Conservation (phyloP, 2,329 filamentous ascomycete genomes). For the Colletotrichum sp. region DNA sequence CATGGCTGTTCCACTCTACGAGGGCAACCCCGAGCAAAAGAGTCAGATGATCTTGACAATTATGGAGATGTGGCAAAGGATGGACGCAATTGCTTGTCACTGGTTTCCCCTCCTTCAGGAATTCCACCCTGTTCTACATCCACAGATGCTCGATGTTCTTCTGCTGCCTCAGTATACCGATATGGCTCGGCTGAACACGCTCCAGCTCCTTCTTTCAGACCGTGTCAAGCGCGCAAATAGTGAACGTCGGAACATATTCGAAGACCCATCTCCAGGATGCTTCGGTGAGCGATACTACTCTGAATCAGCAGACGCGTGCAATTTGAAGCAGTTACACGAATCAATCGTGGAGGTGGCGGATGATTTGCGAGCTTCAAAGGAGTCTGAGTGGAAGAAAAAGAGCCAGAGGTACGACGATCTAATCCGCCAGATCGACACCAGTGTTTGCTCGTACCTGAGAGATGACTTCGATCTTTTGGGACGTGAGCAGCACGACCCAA, state of each 20-base stretch:
- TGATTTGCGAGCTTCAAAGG: slow-evolving; percentile 25
- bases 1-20: slow-evolving; percentile 39
- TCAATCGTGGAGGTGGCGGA: slow-evolving; percentile 28
- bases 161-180: slow-evolving; percentile 51
- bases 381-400: slow-evolving; percentile 34
- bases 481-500: slow-evolving; percentile 24
- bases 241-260: slow-evolving; percentile 48
- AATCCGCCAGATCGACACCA: slow-evolving; percentile 31
- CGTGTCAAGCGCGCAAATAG: slow-evolving; percentile 30
- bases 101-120: slow-evolving; percentile 52
- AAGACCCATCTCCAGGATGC: slow-evolving; percentile 35
- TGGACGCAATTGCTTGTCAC: slow-evolving; percentile 54
- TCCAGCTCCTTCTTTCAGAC: slow-evolving; percentile 39
- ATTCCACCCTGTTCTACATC: slow-evolving; percentile 55
- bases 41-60: slow-evolving; percentile 58
- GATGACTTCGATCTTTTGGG: slow-evolving; percentile 22
- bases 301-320: slow-evolving; percentile 19
- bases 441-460: slow-evolving; percentile 33
- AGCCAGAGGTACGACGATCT: slow-evolving; percentile 34
- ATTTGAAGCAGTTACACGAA: slow-evolving; percentile 21
- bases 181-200: slow-evolving; percentile 51
- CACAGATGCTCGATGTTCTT: slow-evolving; percentile 58
- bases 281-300: slow-evolving; percentile 31
- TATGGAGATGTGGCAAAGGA: slow-evolving; percentile 61
- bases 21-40: slow-evolving; percentile 50